Evolutionary conservation across 2,329 filamentous ascomycete genomes (phyloP).

Genomic region (Penicillium occitanis): DNA sequence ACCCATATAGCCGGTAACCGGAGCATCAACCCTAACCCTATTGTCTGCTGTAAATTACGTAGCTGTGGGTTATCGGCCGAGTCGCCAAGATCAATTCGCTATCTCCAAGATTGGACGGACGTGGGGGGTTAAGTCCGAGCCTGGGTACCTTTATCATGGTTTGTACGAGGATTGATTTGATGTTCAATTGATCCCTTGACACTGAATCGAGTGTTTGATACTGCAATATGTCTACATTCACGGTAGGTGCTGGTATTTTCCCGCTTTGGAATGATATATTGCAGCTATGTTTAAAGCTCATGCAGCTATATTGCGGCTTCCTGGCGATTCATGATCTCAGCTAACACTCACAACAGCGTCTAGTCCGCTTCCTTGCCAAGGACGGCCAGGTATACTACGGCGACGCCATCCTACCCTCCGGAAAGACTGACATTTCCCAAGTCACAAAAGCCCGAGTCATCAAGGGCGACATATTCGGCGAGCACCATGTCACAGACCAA

Average conservation of each 20-base stretch:
- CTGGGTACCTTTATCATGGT: not conserved
- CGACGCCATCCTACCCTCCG: conserved; percentile 67
- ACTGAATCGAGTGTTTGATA: not conserved
- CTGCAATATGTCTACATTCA: conserved; percentile 19
- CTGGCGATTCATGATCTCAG: not conserved
- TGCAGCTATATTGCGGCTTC: not conserved
- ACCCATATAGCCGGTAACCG: conserved; percentile 2
- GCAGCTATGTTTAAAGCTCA: not conserved
- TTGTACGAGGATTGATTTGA: not conserved
- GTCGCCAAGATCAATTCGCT: not conserved
- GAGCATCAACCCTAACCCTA: not conserved
- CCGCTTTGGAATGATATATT: not conserved
- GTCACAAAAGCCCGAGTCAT: conserved; percentile 63
- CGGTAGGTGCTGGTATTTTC: not conserved
- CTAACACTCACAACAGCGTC: conserved; percentile 53
- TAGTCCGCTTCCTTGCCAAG: conserved; percentile 70
- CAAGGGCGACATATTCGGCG: conserved; percentile 64
- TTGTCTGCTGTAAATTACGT: not conserved
- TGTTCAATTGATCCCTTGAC: not conserved
- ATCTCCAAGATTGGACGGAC: not conserved
- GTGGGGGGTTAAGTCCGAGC: not conserved
- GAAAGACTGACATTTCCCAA: conserved; percentile 61
- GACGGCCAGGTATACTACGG: conserved; percentile 71
- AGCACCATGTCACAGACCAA: conserved; percentile 63
- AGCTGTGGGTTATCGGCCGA: conserved; percentile 11